Evolutionary conservation across 176 grass and related monocot species (phyloP), one percentile per base, ranked within the genome.

Genomic region (Rhynchospora breviuscula): DNA sequence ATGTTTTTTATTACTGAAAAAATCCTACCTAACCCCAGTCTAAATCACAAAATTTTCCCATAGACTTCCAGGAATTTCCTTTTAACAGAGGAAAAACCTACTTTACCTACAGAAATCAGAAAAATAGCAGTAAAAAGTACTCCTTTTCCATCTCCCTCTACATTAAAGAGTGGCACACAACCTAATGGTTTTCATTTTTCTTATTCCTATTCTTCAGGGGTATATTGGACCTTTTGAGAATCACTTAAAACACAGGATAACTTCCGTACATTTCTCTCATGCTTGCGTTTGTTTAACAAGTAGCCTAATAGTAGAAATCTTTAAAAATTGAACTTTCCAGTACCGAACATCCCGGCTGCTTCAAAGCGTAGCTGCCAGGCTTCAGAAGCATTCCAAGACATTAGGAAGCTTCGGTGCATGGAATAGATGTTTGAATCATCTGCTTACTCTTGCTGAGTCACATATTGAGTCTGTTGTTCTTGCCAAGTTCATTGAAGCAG

Each of bases 381-480:
- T 99, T 67, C 91, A 92, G 65, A 95, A 99, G 85, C 96, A 99
- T 56, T 87, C 48, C 88, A 95, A 88, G 78, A 92, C 85, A 1
- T 91, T 95, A n/a, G 93, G 96, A 78, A 88, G 93, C 59, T 99
- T 99, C 71, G 96, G 96, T 85, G 96, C 96, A 0, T 99, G 96
- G 96, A 99, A 99, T 80, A 95, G 96, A 87, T 99, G 96, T 71
- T 93, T 95, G 87, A 99, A 99, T 79, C 96, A 99, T 85, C 83
- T 99, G 40, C 91, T 99, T 19, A 99, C 89, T 13, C 93, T 99
- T 19, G 87, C 96, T 4, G 96, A 95, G 62, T 95, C 96, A 3
- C 96, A 99, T 72, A 95, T 95, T 77, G 96, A 99, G 70, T 90
- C 93, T 14, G 89, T 99, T 33, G 89, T 99, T 64, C 96, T 99